phyloP scores from a whole-genome alignment of 1,284 basidiomycete species.

The Cystobasidium slooffiae region DNA sequence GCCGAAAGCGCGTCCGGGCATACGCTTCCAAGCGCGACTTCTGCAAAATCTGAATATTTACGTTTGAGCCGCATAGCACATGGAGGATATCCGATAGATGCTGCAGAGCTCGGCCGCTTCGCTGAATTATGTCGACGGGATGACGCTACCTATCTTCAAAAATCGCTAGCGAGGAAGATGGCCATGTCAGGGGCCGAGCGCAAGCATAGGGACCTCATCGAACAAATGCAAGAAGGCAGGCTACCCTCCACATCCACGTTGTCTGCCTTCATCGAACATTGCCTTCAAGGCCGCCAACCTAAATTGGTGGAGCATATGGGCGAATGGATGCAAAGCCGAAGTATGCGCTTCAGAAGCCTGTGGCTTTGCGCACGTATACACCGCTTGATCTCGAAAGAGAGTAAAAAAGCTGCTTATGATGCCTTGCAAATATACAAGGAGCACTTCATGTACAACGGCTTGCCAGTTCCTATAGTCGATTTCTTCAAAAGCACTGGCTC shows the following conservation, averaged over 20 bases:
- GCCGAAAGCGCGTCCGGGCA: too few relatives aligned
- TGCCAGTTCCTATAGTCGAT: not conserved
- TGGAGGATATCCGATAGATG: not conserved
- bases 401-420: not conserved
- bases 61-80: too few relatives aligned
- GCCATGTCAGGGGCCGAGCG: not conserved
- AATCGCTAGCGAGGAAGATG: slow-evolving; percentile 2
- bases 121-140: not conserved
- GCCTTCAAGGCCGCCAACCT: not conserved
- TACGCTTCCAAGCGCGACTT: too few relatives aligned
- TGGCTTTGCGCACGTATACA: slow-evolving; percentile 28
- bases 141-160: slow-evolving; percentile 9
- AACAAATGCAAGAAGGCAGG: slow-evolving; percentile 21
- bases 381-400: not conserved
- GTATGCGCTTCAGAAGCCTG: slow-evolving; percentile 7
- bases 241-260: slow-evolving; percentile 1
- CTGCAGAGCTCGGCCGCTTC: slow-evolving; percentile 10
- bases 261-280: slow-evolving; percentile 25
- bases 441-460: slow-evolving; percentile 5
- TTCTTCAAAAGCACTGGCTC: not conserved
- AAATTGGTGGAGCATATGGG: slow-evolving; percentile 10
- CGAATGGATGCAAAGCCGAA: slow-evolving; percentile 17
- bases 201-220: not conserved
- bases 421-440: slow-evolving; percentile 28
- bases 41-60: too few relatives aligned